Evolutionary conservation across 495 filamentous ascomycete genomes (phyloP).

Genomic region (Tricharina praecox): DNA sequence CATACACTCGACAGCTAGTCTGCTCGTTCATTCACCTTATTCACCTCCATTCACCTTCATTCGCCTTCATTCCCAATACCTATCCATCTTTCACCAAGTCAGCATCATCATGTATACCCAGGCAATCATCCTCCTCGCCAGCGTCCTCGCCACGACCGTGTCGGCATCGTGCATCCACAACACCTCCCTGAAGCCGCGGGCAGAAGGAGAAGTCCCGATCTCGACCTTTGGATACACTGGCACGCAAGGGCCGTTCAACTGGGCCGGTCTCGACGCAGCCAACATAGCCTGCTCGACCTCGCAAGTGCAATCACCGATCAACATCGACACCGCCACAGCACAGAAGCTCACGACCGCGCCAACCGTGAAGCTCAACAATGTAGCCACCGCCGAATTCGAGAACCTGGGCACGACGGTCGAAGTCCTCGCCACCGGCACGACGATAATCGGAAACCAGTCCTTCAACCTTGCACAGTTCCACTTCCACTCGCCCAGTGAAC

Average conservation of each 20-base stretch:
- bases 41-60: too few species aligned
- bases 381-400: slow-evolving; percentile 26
- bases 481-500: slow-evolving; percentile 54
- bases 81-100: too few species aligned
- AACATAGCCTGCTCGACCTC: slow-evolving; percentile 23
- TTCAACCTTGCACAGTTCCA: slow-evolving; percentile 49
- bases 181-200: slow-evolving; percentile 17
- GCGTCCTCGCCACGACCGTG: slow-evolving; percentile 5
- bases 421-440: slow-evolving; percentile 27
- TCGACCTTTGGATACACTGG: slow-evolving; percentile 26
- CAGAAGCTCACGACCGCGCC: slow-evolving; percentile 11
- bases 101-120: slow-evolving; percentile 21
- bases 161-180: slow-evolving; percentile 22
- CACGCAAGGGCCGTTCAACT: slow-evolving; percentile 21
- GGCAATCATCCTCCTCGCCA: slow-evolving; percentile 9
- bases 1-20: too few species aligned
- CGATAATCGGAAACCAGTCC: slow-evolving; percentile 31
- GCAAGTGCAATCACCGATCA: slow-evolving; percentile 25
- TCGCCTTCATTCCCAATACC: too few species aligned
- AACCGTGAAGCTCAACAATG: slow-evolving; percentile 12
- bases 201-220: slow-evolving; percentile 20
- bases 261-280: slow-evolving; percentile 21
- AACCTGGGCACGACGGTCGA: slow-evolving; percentile 27
- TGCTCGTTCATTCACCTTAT: too few species aligned
- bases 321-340: slow-evolving; percentile 18